Conservation (phyloP, 1,284 basidiomycete species). For the Tilletia indica region DNA sequence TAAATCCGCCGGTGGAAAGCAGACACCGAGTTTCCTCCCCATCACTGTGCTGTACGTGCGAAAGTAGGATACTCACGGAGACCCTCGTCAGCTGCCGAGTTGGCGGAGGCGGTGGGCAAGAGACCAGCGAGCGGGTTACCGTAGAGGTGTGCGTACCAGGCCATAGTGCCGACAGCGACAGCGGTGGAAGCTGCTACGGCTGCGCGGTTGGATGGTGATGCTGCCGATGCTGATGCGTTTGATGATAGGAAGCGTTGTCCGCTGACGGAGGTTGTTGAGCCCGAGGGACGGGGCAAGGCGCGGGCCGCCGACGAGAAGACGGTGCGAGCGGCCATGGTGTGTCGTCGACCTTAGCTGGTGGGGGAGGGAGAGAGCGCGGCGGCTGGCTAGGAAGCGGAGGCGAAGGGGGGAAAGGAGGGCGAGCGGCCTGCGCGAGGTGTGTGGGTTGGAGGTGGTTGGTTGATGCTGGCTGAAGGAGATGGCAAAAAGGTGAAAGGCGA, state of each 20-base stretch:
- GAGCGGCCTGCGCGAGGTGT: too few relatives aligned
- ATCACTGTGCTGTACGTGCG: neutral
- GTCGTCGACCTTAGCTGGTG: neutral
- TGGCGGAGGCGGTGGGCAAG: slow-evolving; percentile 69
- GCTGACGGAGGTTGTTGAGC: neutral
- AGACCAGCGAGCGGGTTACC: slow-evolving; percentile 60
- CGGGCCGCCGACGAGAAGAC: slow-evolving; percentile 15
- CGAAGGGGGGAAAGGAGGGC: too few relatives aligned
- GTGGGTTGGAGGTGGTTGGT: too few relatives aligned
- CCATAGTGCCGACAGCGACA: slow-evolving; percentile 80
- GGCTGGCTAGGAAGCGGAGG: too few relatives aligned
- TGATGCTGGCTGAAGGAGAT: too few relatives aligned
- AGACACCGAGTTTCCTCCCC: neutral
- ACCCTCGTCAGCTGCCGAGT: slow-evolving; percentile 63
- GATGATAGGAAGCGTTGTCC: too few relatives aligned
- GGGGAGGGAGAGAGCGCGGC: neutral
- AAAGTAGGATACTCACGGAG: slow-evolving; percentile 1
- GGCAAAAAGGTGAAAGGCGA: too few relatives aligned
- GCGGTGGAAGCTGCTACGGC: slow-evolving; percentile 75
- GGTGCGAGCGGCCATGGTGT: slow-evolving; percentile 15
- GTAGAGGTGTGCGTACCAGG: slow-evolving; percentile 94
- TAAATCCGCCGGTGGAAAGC: neutral
- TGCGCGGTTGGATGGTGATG: slow-evolving; percentile 65
- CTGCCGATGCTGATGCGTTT: neutral
- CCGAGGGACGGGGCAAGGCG: slow-evolving; percentile 4